Percentiles rank a stretch among this genome's conserved stretches.
Evolutionary conservation across 495 filamentous ascomycete genomes (phyloP).

Genomic region (Podospora appendiculata): DNA sequence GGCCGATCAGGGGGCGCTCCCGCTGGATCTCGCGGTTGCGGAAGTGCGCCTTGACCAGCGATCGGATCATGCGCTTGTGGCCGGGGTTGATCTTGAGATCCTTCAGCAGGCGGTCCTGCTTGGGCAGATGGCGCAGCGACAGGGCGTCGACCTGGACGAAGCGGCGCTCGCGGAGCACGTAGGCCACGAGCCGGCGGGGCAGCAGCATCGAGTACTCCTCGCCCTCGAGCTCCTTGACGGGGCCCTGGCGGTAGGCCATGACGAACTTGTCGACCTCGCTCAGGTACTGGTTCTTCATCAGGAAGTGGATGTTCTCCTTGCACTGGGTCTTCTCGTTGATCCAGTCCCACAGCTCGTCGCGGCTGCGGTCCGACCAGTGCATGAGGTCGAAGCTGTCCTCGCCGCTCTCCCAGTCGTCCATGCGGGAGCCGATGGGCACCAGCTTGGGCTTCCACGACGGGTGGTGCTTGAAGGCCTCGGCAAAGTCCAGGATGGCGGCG

Average conservation of each 20-base stretch:
- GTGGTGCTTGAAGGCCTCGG: constrained; percentile 31
- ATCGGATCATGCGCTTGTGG: constrained; percentile 47
- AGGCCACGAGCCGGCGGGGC: constrained; percentile 29
- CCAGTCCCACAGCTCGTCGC: background rate
- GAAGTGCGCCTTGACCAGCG: constrained; percentile 39
- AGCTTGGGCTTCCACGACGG: constrained; percentile 22
- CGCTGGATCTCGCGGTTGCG: constrained; percentile 26
- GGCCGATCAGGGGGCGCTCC: constrained; percentile 12
- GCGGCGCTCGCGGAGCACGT: constrained; percentile 28
- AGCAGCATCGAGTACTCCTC: constrained; percentile 28
- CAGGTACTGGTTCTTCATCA: background rate
- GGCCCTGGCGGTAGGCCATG: background rate
- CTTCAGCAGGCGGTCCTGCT: constrained; percentile 31
- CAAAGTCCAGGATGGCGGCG: constrained; percentile 43
- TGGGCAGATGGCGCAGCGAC: constrained; percentile 32
- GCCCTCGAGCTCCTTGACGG: constrained; percentile 11
- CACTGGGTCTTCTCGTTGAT: background rate
- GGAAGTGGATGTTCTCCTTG: background rate
- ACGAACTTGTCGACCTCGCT: background rate
- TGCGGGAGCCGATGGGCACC: background rate
- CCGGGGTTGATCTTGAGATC: constrained; percentile 44
- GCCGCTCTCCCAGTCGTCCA: background rate
- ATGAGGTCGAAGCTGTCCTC: background rate
- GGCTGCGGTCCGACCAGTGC: background rate
- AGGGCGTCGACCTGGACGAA: constrained; percentile 26